A percentile compares a stretch with the other conserved stretches of the same genome.
Evolutionary conservation across 495 filamentous ascomycete genomes (phyloP).

Genomic region (Zalerion maritima): DNA sequence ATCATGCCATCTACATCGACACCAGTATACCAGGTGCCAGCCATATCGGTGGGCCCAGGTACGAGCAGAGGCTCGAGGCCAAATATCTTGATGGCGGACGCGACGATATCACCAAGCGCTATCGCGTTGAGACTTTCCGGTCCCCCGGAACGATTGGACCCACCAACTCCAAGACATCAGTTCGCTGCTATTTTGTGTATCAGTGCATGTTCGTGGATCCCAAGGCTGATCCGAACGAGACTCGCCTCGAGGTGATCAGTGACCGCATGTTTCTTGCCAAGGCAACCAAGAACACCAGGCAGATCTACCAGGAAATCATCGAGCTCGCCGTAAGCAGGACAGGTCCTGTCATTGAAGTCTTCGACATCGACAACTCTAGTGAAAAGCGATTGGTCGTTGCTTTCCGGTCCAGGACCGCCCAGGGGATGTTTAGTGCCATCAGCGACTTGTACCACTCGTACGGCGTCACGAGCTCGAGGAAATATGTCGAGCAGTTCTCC

Average conservation of each 20-base stretch:
- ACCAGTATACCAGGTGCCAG: slow-evolving; percentile 80
- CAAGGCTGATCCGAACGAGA: slow-evolving; percentile 56
- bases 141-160: slow-evolving; percentile 56
- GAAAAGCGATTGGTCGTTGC: slow-evolving; percentile 92
- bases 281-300: slow-evolving; percentile 87
- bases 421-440: slow-evolving; percentile 87
- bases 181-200: slow-evolving; percentile 98
- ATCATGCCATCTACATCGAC: slow-evolving; percentile 97
- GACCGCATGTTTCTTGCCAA: slow-evolving; percentile 92
- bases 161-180: slow-evolving; percentile 48
- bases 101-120: slow-evolving; percentile 44
- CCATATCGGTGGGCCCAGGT: slow-evolving; percentile 60
- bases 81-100: slow-evolving; percentile 82
- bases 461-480: slow-evolving; percentile 85
- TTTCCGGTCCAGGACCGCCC: slow-evolving; percentile 81
- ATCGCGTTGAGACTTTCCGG: slow-evolving; percentile 92
- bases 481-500: slow-evolving; percentile 98
- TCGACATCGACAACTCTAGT: slow-evolving; percentile 76
- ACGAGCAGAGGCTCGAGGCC: slow-evolving; percentile 84
- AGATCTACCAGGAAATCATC: slow-evolving; percentile 87
- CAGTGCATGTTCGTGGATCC: slow-evolving; percentile 74
- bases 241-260: slow-evolving; percentile 76
- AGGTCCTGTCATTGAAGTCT: slow-evolving; percentile 94
- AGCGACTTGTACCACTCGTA: slow-evolving; percentile 98
- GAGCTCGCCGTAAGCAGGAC: slow-evolving; percentile 64